Conservation (phyloP, 208 protist genomes). For the Angomonas desouzai region DNA sequence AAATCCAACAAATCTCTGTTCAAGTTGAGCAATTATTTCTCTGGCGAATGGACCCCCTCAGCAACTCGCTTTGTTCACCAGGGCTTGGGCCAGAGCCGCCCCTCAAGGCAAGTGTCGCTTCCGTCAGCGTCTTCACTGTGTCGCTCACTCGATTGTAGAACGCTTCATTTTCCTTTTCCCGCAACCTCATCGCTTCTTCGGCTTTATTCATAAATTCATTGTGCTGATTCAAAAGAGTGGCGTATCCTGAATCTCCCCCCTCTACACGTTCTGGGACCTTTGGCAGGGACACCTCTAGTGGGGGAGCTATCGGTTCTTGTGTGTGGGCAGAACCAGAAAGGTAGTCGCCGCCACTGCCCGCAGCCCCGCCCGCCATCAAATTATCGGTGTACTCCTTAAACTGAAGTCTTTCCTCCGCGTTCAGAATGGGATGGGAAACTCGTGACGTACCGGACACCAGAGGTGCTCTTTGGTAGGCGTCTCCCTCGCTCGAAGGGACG, state of each 20-base stretch:
- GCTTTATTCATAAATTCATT: slow-evolving; percentile 42
- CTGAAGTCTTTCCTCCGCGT: not conserved
- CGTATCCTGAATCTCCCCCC: slow-evolving; percentile 1
- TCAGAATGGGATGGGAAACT: slow-evolving; percentile 1
- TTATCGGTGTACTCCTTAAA: slow-evolving; percentile 9
- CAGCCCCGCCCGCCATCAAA: not conserved
- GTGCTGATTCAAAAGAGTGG: slow-evolving; percentile 32
- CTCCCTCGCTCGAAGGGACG: not conserved
- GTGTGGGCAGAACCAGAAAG: not conserved
- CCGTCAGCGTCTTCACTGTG: slow-evolving; percentile 18
- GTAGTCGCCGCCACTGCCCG: not conserved
- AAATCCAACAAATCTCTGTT: slow-evolving; percentile 71
- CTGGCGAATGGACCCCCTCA: slow-evolving; percentile 65
- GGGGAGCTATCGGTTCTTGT: not conserved
- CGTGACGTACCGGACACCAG: not conserved
- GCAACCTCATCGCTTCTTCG: slow-evolving; percentile 30
- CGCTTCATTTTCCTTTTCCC: slow-evolving; percentile 42
- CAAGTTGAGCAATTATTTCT: slow-evolving; percentile 57
- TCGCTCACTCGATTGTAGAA: slow-evolving; percentile 47
- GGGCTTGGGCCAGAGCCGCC: slow-evolving; percentile 31
- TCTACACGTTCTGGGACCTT: not conserved
- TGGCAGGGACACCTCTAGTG: not conserved
- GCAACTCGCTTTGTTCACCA: slow-evolving; percentile 54
- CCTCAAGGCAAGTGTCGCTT: slow-evolving; percentile 18
- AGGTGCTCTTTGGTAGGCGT: not conserved